Conservation (phyloP, 306 rosid species). For the Prunus armeniaca region DNA sequence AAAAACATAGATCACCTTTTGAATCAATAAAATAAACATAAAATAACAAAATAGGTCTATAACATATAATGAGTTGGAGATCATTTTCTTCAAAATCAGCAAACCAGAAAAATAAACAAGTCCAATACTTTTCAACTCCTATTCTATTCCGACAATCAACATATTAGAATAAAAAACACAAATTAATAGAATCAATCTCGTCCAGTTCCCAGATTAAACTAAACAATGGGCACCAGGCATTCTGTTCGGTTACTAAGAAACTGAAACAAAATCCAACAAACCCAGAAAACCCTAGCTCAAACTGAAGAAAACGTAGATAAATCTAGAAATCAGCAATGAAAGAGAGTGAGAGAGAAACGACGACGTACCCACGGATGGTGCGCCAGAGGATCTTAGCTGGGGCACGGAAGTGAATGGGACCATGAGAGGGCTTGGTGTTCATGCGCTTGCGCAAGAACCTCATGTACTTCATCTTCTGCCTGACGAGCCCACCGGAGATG, state of each 20-base stretch:
- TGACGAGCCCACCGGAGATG: conserved; percentile 62
- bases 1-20: not conserved
- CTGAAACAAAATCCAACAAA: not conserved
- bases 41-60: not conserved
- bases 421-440: conserved; percentile 82
- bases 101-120: not conserved
- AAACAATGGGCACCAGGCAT: no score
- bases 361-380: conserved; percentile 66
- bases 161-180: not conserved
- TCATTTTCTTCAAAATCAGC: not conserved
- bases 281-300: not conserved
- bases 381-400: conserved; percentile 82
- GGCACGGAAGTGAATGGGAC: conserved; percentile 75
- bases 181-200: not conserved
- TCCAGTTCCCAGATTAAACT: not conserved
- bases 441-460: conserved; percentile 72
- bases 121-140: not conserved
- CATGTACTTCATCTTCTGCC: conserved; percentile 83
- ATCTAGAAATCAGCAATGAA: not conserved
- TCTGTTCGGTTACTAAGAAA: not conserved
- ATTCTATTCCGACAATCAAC: not conserved
- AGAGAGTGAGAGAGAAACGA: not conserved
- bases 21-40: not conserved
- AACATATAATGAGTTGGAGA: not conserved
- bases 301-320: not conserved